Percentiles rank a stretch among this genome's conserved stretches.
These are phyloP conservation scores for Phytophthora ohioensis DNA, from an alignment of 352 stramenopile species.

Conservation along the genomic window DNA sequence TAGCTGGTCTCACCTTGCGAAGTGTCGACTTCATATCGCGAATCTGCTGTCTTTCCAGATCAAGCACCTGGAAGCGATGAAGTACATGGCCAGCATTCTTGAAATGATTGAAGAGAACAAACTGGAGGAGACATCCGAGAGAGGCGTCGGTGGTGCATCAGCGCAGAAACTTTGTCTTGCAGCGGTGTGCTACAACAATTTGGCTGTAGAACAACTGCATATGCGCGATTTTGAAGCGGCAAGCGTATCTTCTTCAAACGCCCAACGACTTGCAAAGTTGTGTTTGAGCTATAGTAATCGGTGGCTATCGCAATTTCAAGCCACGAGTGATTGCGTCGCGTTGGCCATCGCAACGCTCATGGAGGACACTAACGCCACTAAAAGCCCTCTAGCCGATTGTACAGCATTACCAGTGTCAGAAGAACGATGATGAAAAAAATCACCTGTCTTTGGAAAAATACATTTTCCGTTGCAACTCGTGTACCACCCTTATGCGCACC, in stretches of 20 bases:
- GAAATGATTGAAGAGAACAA: slow-evolving; percentile 91
- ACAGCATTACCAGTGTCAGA: slow-evolving; percentile 13
- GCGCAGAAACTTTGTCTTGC: slow-evolving; percentile 92
- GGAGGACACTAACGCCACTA: slow-evolving; percentile 56
- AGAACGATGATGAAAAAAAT: slow-evolving; percentile 2
- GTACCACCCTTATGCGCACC: background rate
- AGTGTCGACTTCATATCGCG: slow-evolving; percentile 89
- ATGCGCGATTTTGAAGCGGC: slow-evolving; percentile 85
- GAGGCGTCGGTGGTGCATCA: slow-evolving; percentile 51
- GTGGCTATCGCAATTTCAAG: slow-evolving; percentile 90
- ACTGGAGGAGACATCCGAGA: slow-evolving; percentile 64
- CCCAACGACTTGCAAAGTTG: slow-evolving; percentile 86
- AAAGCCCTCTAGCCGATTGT: slow-evolving; percentile 19
- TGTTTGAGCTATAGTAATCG: slow-evolving; percentile 94
- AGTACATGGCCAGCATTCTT: slow-evolving; percentile 84
- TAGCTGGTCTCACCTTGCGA: slow-evolving; percentile 89
- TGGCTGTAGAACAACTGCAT: slow-evolving; percentile 92
- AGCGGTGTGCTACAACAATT: slow-evolving; percentile 93
- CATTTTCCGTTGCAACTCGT: background rate
- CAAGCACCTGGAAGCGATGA: slow-evolving; percentile 84
- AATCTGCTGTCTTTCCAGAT: slow-evolving; percentile 79
- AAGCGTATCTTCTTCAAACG: slow-evolving; percentile 82
- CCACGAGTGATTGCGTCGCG: slow-evolving; percentile 80
- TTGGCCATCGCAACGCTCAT: slow-evolving; percentile 77
- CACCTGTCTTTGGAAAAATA: no score